Conservation (phyloP, 177 flowering plant species). For the Vitis hybrid region DNA sequence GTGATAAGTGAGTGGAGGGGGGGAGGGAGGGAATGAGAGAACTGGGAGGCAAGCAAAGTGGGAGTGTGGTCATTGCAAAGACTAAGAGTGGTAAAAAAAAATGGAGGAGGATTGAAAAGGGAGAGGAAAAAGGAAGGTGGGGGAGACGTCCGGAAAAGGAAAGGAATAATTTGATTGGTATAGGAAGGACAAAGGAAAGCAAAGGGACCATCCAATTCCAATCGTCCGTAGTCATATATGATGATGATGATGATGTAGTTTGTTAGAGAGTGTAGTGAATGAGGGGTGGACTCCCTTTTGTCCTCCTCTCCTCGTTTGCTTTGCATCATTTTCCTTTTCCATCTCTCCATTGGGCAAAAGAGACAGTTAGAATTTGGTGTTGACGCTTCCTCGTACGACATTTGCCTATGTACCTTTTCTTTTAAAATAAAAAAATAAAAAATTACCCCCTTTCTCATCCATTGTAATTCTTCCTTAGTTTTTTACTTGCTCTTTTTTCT, state of each 20-base stretch:
- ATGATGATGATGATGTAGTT: neutral
- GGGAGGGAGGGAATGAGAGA: no score
- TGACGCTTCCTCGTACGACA: slow-evolving; percentile 46
- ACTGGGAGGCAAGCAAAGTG: slow-evolving; percentile 9
- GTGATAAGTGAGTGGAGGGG: no score
- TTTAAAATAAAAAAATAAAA: no score
- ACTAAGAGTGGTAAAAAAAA: slow-evolving; percentile 3
- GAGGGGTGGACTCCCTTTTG: slow-evolving; percentile 7
- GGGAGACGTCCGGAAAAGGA: slow-evolving; percentile 24
- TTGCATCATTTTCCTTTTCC: slow-evolving; percentile 28
- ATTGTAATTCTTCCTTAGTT: neutral
- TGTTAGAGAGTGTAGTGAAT: neutral
- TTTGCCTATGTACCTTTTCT: neutral
- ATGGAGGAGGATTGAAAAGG: slow-evolving; percentile 4
- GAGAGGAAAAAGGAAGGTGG: slow-evolving; percentile 1
- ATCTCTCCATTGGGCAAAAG: slow-evolving; percentile 25
- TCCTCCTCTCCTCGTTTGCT: slow-evolving; percentile 1
- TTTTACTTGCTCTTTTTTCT: neutral
- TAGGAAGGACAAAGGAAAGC: slow-evolving; percentile 9
- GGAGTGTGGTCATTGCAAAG: slow-evolving; percentile 23
- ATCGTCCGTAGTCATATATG: neutral
- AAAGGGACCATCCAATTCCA: slow-evolving; percentile 12
- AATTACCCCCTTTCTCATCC: neutral
- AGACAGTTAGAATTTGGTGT: slow-evolving; percentile 24
- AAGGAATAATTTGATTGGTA: slow-evolving; percentile 20